Evolutionary conservation across 148 eudicot species (phyloP).

Genomic region (Heliamphora exappendiculata): DNA sequence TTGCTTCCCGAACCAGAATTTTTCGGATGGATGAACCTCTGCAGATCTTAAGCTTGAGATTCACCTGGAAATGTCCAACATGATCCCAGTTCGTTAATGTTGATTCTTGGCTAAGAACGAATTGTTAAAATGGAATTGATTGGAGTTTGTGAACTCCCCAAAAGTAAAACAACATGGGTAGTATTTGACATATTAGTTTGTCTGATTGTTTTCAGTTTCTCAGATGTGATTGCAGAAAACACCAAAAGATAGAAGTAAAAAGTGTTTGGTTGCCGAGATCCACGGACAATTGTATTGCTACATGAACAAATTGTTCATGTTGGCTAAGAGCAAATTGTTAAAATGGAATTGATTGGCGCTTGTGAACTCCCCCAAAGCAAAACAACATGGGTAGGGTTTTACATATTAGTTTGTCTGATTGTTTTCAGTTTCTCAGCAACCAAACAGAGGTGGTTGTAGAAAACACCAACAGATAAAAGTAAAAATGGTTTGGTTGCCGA

Average conservation of each 20-base stretch:
- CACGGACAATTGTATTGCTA: neutral
- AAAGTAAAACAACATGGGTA: too few relatives aligned
- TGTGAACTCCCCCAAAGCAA: neutral
- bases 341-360: neutral
- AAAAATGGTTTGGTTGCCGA: neutral
- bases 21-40: conserved; percentile 77
- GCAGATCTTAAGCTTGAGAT: conserved; percentile 91
- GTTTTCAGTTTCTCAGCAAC: neutral
- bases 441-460: conserved; percentile 1
- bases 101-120: neutral
- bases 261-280: neutral
- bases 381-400: too few relatives aligned
- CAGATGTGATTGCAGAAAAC: neutral
- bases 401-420: neutral
- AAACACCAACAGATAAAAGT: neutral
- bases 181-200: too few relatives aligned
- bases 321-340: neutral
- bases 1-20: conserved; percentile 73
- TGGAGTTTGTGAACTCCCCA: neutral
- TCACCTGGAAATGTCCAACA: conserved; percentile 46
- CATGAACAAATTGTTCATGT: neutral
- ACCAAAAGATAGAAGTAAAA: neutral
- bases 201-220: too few relatives aligned
- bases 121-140: neutral
- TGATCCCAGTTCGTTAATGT: neutral